These are phyloP conservation scores for Rhodofomes roseus DNA, from an alignment of 1,284 basidiomycete genomes.

Conservation along the genomic window DNA sequence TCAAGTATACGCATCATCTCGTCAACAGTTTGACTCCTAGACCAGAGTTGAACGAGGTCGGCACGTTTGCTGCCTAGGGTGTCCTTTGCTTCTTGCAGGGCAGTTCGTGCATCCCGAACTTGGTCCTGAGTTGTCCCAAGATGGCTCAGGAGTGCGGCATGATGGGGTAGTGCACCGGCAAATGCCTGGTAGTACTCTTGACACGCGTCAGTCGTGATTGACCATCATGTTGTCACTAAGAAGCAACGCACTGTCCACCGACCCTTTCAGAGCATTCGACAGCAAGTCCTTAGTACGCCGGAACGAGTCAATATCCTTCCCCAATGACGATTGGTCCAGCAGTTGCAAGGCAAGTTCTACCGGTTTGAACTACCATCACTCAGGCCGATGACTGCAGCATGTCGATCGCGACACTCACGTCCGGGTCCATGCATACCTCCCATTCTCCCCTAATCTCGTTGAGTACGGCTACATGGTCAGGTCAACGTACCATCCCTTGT, in stretches of 20 bases:
- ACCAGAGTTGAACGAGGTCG: slow-evolving; percentile 85
- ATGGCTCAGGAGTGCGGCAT: slow-evolving; percentile 71
- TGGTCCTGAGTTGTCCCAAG: slow-evolving; percentile 72
- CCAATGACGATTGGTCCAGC: slow-evolving; percentile 67
- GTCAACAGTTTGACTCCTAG: slow-evolving; percentile 77
- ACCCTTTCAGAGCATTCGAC: slow-evolving; percentile 75
- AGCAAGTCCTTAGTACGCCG: slow-evolving; percentile 70
- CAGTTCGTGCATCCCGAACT: slow-evolving; percentile 64
- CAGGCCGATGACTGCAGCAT: slow-evolving; percentile 9
- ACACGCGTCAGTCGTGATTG: slow-evolving; percentile 7
- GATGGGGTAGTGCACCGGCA: slow-evolving; percentile 86
- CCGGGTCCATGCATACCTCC: slow-evolving; percentile 83
- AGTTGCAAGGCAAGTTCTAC: slow-evolving; percentile 88
- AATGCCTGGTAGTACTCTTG: slow-evolving; percentile 91
- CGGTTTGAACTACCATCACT: slow-evolving; percentile 72
- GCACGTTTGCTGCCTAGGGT: slow-evolving; percentile 73
- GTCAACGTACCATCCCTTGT: slow-evolving; percentile 1
- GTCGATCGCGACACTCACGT: slow-evolving; percentile 47
- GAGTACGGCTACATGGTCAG: slow-evolving; percentile 60
- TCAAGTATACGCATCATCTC: slow-evolving; percentile 91
- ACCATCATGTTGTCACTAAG: not conserved
- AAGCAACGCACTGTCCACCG: slow-evolving; percentile 70
- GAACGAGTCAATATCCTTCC: slow-evolving; percentile 75
- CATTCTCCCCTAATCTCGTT: slow-evolving; percentile 86
- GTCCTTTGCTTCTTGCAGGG: slow-evolving; percentile 80